These are phyloP conservation scores for Posidonia australis DNA, from an alignment of 106 monocot species.

Conservation along the genomic window DNA sequence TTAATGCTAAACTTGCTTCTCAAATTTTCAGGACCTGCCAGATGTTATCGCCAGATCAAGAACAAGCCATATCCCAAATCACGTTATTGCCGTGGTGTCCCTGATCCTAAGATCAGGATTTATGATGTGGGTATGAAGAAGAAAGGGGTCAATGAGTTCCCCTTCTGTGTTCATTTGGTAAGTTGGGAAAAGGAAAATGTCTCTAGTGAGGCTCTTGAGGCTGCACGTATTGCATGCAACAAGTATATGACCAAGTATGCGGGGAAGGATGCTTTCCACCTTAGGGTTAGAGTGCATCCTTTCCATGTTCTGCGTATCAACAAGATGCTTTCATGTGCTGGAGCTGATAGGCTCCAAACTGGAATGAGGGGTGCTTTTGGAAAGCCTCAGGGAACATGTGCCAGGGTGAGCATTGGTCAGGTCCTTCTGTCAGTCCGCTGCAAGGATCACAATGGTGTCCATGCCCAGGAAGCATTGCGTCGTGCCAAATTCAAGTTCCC, in stretches of 20 bases:
- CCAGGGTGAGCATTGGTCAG: slow-evolving; percentile 60
- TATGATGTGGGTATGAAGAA: slow-evolving; percentile 94
- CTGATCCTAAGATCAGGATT: slow-evolving; percentile 75
- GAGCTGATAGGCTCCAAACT: slow-evolving; percentile 94
- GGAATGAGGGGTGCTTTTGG: slow-evolving; percentile 91
- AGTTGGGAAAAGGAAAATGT: slow-evolving; percentile 90
- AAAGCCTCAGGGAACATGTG: slow-evolving; percentile 73
- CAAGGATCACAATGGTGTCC: slow-evolving; percentile 43
- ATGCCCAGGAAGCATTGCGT: slow-evolving; percentile 61
- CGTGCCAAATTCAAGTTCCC: slow-evolving; percentile 83
- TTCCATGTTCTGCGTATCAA: slow-evolving; percentile 87
- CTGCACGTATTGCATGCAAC: slow-evolving; percentile 85
- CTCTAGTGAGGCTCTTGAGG: slow-evolving; percentile 80
- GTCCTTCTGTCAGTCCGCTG: slow-evolving; percentile 69
- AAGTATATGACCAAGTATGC: slow-evolving; percentile 87
- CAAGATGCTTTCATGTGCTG: slow-evolving; percentile 94
- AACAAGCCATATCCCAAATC: slow-evolving; percentile 93
- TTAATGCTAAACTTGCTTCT: no score
- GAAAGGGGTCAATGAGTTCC: slow-evolving; percentile 76
- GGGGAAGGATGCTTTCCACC: slow-evolving; percentile 84
- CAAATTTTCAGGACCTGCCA: slow-evolving; percentile 34
- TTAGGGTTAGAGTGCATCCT: slow-evolving; percentile 69
- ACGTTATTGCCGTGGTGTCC: slow-evolving; percentile 83
- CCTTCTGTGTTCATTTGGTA: slow-evolving; percentile 67
- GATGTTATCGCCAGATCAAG: slow-evolving; percentile 75